phyloP scores from a whole-genome alignment of 106 monocot species.

The Vanilla planifolia region DNA sequence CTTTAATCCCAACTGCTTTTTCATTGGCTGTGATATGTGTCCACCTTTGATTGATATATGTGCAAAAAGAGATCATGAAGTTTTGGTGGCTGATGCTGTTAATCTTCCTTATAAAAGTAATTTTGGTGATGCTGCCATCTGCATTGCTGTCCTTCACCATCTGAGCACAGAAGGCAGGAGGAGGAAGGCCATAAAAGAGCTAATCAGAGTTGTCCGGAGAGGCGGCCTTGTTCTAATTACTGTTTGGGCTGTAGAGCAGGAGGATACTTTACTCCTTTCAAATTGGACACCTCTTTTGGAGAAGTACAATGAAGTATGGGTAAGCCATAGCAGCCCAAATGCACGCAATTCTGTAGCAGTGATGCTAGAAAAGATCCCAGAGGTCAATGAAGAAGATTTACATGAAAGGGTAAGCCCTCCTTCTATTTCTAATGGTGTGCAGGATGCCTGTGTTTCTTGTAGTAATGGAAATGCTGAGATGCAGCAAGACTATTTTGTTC shows the following conservation, averaged over 20 bases:
- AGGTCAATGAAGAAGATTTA: conserved; percentile 30
- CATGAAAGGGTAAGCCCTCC: conserved; percentile 2
- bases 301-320: conserved; percentile 89
- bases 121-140: conserved; percentile 89
- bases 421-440: conserved; percentile 4
- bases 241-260: conserved; percentile 95
- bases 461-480: conserved; percentile 9
- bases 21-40: conserved; percentile 86
- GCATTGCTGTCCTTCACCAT: conserved; percentile 92
- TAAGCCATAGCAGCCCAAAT: conserved; percentile 32
- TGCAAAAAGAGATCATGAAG: conserved; percentile 60
- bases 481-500: conserved; percentile 94
- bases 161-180: conserved; percentile 84
- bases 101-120: conserved; percentile 65
- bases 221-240: conserved; percentile 86
- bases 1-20: conserved; percentile 59
- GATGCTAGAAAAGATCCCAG: conserved; percentile 62
- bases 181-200: conserved; percentile 82
- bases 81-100: conserved; percentile 91
- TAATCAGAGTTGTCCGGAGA: conserved; percentile 59
- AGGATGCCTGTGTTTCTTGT: neutral
- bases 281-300: conserved; percentile 89
- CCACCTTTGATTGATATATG: conserved; percentile 77
- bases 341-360: conserved; percentile 22
- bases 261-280: conserved; percentile 56